Conservation (phyloP, 2,329 filamentous ascomycete genomes). For the Pseudonectria buxi region DNA sequence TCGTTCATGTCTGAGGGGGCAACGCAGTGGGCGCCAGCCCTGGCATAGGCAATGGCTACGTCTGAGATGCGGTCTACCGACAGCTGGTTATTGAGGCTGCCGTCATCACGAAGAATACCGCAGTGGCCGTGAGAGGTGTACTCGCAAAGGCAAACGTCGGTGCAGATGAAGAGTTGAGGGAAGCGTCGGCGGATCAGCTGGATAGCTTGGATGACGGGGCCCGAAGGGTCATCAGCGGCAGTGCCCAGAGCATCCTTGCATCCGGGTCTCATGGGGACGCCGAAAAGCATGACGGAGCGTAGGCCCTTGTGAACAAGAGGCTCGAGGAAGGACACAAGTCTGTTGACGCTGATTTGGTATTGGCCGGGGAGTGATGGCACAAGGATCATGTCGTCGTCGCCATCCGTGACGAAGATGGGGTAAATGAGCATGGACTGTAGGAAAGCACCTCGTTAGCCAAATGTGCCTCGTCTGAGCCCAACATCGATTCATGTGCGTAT, state of each 20-base stretch:
- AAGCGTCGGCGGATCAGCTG: conserved; percentile 77
- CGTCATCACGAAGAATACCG: conserved; percentile 89
- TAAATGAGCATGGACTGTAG: conserved; percentile 99
- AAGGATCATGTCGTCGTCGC: conserved; percentile 82
- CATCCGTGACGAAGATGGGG: conserved; percentile 91
- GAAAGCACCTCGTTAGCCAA: conserved; percentile 10
- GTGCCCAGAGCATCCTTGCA: conserved; percentile 90
- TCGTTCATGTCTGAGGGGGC: conserved; percentile 99
- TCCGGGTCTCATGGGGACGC: conserved; percentile 74
- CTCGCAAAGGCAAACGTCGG: conserved; percentile 95
- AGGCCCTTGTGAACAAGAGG: conserved; percentile 86
- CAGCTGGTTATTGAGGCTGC: conserved; percentile 83
- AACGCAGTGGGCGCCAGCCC: conserved; percentile 91
- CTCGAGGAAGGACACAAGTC: conserved; percentile 74
- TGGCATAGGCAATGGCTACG: conserved; percentile 96
- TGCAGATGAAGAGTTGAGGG: conserved; percentile 83
- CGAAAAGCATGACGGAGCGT: conserved; percentile 89
- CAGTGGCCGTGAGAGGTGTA: conserved; percentile 98
- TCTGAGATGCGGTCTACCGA: conserved; percentile 93
- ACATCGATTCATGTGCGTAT: too few species aligned
- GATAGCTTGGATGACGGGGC: conserved; percentile 84
- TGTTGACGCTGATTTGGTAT: conserved; percentile 80
- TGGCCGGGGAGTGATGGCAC: conserved; percentile 91
- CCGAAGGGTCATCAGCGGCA: conserved; percentile 83
- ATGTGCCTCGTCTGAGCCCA: too few species aligned